These are phyloP conservation scores for Pleurotus giganteus DNA, from an alignment of 768 basidiomycete genomes.

Conservation along the genomic window DNA sequence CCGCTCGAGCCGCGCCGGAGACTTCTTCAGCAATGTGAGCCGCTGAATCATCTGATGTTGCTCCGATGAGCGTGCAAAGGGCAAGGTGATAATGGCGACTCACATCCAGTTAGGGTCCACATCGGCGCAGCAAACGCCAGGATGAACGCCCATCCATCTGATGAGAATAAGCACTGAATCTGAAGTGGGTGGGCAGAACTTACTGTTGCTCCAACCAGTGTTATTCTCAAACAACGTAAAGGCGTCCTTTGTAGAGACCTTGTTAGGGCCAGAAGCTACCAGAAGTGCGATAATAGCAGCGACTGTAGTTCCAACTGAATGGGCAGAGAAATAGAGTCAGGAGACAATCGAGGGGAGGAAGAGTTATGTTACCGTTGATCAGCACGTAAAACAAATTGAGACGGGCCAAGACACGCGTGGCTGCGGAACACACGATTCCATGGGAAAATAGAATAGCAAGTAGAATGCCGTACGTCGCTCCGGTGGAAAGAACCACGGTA, in stretches of 20 bases:
- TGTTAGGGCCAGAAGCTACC: constrained; percentile 51
- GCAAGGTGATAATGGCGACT: constrained; percentile 22
- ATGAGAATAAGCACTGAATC: not conserved
- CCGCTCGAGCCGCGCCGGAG: constrained; percentile 58
- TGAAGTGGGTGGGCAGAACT: constrained; percentile 16
- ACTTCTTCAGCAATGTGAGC: constrained; percentile 76
- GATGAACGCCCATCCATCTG: constrained; percentile 74
- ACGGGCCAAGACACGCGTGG: constrained; percentile 60
- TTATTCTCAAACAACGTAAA: constrained; percentile 72
- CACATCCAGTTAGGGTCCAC: constrained; percentile 81
- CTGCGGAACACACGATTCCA: constrained; percentile 69
- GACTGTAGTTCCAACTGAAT: constrained; percentile 59
- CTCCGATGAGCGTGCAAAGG: constrained; percentile 6
- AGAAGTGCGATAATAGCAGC: constrained; percentile 62
- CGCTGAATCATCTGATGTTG: constrained; percentile 62
- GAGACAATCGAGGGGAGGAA: not conserved
- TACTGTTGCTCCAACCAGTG: constrained; percentile 65
- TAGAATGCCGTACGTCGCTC: constrained; percentile 67
- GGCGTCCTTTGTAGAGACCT: constrained; percentile 66
- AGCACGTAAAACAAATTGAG: constrained; percentile 70
- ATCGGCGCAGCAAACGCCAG: constrained; percentile 72
- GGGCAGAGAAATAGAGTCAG: constrained; percentile 13
- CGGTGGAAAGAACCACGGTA: constrained; percentile 45
- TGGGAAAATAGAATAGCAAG: constrained; percentile 64
- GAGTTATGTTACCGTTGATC: constrained; percentile 49